Evolutionary conservation across 1,139 yeast genomes (phyloP).

Genomic region (Candida albicans): DNA sequence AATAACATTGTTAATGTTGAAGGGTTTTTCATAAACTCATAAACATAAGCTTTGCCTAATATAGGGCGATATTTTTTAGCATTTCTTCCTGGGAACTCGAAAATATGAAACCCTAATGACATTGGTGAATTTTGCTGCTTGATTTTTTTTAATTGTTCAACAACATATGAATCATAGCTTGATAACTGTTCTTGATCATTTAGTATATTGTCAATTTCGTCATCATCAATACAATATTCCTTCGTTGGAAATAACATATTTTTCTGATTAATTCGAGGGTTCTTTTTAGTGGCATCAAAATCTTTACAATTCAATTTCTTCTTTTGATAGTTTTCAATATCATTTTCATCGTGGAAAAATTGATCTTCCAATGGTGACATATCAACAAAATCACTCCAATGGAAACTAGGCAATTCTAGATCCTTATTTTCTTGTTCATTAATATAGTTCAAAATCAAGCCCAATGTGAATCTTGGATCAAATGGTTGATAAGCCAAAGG

Average conservation of each 20-base stretch:
- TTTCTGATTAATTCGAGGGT: slow-evolving; percentile 16
- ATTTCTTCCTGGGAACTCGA: slow-evolving; percentile 33
- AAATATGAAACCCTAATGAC: slow-evolving; percentile 43
- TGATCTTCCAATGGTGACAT: slow-evolving; percentile 25
- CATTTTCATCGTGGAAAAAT: slow-evolving; percentile 18
- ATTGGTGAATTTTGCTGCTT: slow-evolving; percentile 8
- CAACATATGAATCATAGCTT: slow-evolving; percentile 9
- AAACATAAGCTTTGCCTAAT: slow-evolving; percentile 39
- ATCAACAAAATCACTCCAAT: slow-evolving; percentile 40
- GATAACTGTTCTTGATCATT: slow-evolving; percentile 1
- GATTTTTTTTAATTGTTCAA: slow-evolving; percentile 10
- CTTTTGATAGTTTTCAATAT: no score
- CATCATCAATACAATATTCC: slow-evolving; percentile 31
- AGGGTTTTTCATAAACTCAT: slow-evolving; percentile 49
- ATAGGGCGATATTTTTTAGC: slow-evolving; percentile 26
- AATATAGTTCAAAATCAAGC: slow-evolving; percentile 24
- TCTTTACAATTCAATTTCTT: slow-evolving; percentile 17
- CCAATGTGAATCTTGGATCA: slow-evolving; percentile 38
- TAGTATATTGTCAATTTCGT: slow-evolving; percentile 16
- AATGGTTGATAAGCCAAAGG: slow-evolving; percentile 20
- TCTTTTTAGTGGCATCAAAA: slow-evolving; percentile 23
- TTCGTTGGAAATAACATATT: slow-evolving; percentile 20
- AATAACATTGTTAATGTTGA: slow-evolving; percentile 33
- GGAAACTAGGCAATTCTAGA: slow-evolving; percentile 27
- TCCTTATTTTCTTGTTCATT: slow-evolving; percentile 4